Conservation (phyloP, 2,329 filamentous ascomycete species). For the Daldinia sp. region DNA sequence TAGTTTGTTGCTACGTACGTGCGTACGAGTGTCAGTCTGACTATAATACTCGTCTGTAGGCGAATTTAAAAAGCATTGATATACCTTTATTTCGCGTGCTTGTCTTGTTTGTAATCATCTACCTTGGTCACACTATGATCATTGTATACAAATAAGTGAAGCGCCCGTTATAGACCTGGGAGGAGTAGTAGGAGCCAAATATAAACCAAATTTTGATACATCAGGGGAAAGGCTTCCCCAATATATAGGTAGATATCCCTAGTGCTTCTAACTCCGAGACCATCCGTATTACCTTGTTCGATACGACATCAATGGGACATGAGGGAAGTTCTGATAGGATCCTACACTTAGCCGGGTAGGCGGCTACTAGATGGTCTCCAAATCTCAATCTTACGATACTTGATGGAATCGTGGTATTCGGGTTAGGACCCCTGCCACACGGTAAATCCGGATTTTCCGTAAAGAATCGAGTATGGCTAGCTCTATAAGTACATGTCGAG, state of each 20-base stretch:
- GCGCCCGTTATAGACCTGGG: too few relatives aligned
- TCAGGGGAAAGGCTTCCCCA: neutral
- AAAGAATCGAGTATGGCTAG: neutral
- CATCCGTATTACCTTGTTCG: slow-evolving; percentile 9
- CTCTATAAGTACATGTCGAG: neutral
- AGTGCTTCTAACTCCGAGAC: slow-evolving; percentile 10
- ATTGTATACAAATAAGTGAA: too few relatives aligned
- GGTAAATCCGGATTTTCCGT: neutral
- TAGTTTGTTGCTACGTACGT: neutral
- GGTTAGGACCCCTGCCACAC: neutral
- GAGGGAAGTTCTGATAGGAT: slow-evolving; percentile 17
- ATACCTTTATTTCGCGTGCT: too few relatives aligned
- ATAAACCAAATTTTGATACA: too few relatives aligned
- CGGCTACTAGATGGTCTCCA: slow-evolving; percentile 11
- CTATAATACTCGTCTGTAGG: too few relatives aligned
- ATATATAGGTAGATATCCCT: slow-evolving; percentile 4
- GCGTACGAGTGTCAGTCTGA: neutral
- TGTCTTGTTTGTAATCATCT: too few relatives aligned
- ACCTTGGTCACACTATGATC: too few relatives aligned
- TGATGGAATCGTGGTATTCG: neutral
- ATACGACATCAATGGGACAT: slow-evolving; percentile 21
- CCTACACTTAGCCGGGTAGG: slow-evolving; percentile 2
- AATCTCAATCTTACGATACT: neutral
- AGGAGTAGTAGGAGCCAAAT: too few relatives aligned
- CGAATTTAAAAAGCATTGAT: too few relatives aligned